phyloP scores from a whole-genome alignment of 2,329 filamentous ascomycete genomes.

The Phyllosticta capitalensis region DNA sequence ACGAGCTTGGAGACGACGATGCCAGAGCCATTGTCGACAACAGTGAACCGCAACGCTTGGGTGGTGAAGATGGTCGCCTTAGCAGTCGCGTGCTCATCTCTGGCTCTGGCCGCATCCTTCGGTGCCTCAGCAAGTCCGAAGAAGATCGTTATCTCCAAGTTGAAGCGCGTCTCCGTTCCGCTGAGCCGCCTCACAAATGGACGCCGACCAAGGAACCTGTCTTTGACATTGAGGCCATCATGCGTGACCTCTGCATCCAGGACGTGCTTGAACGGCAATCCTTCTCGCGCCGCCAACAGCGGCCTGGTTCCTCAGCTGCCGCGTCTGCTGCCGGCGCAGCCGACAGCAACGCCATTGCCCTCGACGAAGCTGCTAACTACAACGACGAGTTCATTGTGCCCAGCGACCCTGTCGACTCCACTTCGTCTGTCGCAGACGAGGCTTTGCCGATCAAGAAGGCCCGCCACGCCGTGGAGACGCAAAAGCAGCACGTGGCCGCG shows the following conservation, averaged over 20 bases:
- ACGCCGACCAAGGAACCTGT: constrained; percentile 12
- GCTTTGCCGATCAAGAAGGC: background rate
- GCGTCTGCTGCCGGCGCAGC: constrained; percentile 25
- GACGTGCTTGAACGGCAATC: constrained; percentile 1
- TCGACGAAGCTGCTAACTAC: constrained; percentile 10
- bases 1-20: constrained; percentile 35
- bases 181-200: constrained; percentile 21
- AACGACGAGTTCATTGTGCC: constrained; percentile 12
- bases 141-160: constrained; percentile 62
- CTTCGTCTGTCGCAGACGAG: background rate
- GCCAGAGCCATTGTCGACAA: constrained; percentile 40
- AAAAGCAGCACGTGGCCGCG: background rate
- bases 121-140: constrained; percentile 58
- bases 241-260: constrained; percentile 3
- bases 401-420: background rate
- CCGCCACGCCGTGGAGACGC: constrained; percentile 1
- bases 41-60: constrained; percentile 33
- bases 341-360: constrained; percentile 6
- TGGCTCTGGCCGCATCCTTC: constrained; percentile 66
- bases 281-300: constrained; percentile 13
- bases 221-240: constrained; percentile 8
- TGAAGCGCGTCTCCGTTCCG: constrained; percentile 40
- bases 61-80: constrained; percentile 32
- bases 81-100: constrained; percentile 59
- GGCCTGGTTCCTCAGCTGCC: constrained; percentile 16